These are phyloP conservation scores for Neofusicoccum ribis DNA, from an alignment of 2,329 filamentous ascomycete genomes.

Conservation along the genomic window DNA sequence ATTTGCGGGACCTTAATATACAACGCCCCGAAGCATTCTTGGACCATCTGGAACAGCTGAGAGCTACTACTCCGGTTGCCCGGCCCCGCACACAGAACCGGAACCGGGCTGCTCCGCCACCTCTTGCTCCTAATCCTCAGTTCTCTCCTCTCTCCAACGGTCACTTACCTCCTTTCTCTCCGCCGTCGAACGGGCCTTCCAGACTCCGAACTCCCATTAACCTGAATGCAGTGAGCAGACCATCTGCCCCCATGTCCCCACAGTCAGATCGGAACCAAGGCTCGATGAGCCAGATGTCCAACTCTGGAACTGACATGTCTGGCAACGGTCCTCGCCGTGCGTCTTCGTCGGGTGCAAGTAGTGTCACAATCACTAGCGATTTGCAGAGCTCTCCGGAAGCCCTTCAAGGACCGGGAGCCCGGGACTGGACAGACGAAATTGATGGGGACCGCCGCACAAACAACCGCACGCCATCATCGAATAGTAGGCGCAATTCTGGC, in stretches of 20 bases:
- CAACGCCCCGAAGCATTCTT: slow-evolving; percentile 34
- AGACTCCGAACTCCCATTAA: slow-evolving; percentile 37
- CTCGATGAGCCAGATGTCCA: slow-evolving; percentile 33
- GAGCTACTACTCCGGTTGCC: slow-evolving; percentile 40
- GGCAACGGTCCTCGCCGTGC: slow-evolving; percentile 2
- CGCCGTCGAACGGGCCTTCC: slow-evolving; percentile 28
- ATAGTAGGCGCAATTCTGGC: slow-evolving; percentile 10
- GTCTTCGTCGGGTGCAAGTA: not conserved
- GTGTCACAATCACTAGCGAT: not conserved
- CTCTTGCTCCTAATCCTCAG: slow-evolving; percentile 31
- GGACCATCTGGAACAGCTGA: slow-evolving; percentile 35
- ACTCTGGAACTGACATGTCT: slow-evolving; percentile 20
- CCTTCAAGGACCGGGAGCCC: not conserved
- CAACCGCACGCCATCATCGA: slow-evolving; percentile 9
- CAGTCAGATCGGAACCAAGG: slow-evolving; percentile 30
- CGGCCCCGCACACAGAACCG: slow-evolving; percentile 42
- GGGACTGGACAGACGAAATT: not conserved
- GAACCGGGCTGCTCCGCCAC: slow-evolving; percentile 28
- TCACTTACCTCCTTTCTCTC: slow-evolving; percentile 19
- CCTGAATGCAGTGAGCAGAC: slow-evolving; percentile 27
- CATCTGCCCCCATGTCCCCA: slow-evolving; percentile 12
- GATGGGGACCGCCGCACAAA: not conserved
- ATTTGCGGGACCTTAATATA: slow-evolving; percentile 33
- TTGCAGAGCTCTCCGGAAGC: not conserved
- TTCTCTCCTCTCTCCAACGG: slow-evolving; percentile 35